Evolutionary conservation across 148 eudicot genomes (phyloP), one percentile per base, ranked within the genome.

Genomic region (Rhododendron ferrugineum): DNA sequence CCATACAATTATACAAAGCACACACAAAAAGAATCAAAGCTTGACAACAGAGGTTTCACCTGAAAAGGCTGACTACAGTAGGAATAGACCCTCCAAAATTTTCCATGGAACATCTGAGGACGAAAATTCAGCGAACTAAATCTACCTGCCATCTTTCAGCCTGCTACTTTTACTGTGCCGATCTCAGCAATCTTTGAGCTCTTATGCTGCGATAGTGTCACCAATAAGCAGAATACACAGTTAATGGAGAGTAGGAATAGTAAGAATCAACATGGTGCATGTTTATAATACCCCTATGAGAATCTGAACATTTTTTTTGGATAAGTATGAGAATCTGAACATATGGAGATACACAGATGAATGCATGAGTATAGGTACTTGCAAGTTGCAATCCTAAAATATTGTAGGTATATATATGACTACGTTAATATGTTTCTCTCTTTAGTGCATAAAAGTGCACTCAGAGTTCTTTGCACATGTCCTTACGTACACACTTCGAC

Each of bases 121-220:
- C 68, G 28, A 85, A 87, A 84, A 62, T 30, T 70, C 9, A 70
- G 13, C 13, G 75, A 22, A 78, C 72, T 80, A 50, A 83, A 76
- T 72, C 56, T 86, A 89, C 80, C 85, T 81, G 87, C 73, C 80
- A 85, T 86, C 85, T 84, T 70, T 93, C 90, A 93, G 82, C 93
- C 93, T 75, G 96, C 96, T 89, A 97, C 96, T 91, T 87, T 95
- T 88, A 97, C 91, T 86, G 91, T 92, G 84, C 98, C 93, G 86
- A 94, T 89, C 89, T 97, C 98, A 84, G 92, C 99, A 58, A 93
- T 89, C 92, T 92, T 95, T 86, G 98, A 91, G 91, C 94, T 95
- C 89, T 90, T 97, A 86, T 94, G 98, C 99, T 97, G 96, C 88
- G 18, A 88, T 58, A 91, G 76, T 88, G 79, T 72, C 73, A 84